phyloP scores from a whole-genome alignment of 2,329 filamentous ascomycete species.

The Orbilia quercus region DNA sequence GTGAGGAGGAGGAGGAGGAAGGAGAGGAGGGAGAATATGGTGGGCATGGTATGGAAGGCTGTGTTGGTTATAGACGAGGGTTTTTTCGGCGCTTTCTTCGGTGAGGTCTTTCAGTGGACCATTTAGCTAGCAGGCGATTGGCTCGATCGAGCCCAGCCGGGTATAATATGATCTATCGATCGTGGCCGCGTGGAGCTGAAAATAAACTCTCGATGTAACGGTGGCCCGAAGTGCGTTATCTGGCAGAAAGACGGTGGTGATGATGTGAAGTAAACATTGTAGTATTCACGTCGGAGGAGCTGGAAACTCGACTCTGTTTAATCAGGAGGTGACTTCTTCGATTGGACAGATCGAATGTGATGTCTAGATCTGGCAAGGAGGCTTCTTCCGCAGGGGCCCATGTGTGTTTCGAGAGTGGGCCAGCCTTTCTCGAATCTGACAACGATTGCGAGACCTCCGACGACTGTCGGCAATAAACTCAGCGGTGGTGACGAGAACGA shows the following conservation, averaged over 20 bases:
- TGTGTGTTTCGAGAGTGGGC: neutral
- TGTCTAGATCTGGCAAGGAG: conserved; percentile 41
- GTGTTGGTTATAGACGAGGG: conserved; percentile 14
- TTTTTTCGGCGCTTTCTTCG: neutral
- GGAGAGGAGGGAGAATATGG: conserved; percentile 27
- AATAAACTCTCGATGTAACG: too few relatives aligned
- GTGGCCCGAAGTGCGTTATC: too few relatives aligned
- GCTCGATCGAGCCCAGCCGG: conserved; percentile 7
- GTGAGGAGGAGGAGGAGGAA: conserved; percentile 66
- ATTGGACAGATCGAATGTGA: conserved; percentile 30
- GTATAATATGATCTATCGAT: too few relatives aligned
- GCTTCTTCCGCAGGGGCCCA: conserved; percentile 7
- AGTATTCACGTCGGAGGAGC: conserved; percentile 4
- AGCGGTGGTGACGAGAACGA: neutral
- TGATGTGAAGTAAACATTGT: conserved; percentile 23
- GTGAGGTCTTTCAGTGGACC: conserved; percentile 26
- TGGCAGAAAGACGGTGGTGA: too few relatives aligned
- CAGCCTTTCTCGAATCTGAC: neutral
- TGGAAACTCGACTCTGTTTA: conserved; percentile 3
- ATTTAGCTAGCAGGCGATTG: conserved; percentile 37
- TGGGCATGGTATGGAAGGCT: conserved; percentile 25
- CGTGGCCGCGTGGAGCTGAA: too few relatives aligned
- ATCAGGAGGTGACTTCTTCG: conserved; percentile 24
- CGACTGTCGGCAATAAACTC: neutral
- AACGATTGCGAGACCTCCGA: conserved; percentile 10